These are phyloP conservation scores for Panaeolus papilionaceus DNA, from an alignment of 768 basidiomycete genomes.

Conservation along the genomic window DNA sequence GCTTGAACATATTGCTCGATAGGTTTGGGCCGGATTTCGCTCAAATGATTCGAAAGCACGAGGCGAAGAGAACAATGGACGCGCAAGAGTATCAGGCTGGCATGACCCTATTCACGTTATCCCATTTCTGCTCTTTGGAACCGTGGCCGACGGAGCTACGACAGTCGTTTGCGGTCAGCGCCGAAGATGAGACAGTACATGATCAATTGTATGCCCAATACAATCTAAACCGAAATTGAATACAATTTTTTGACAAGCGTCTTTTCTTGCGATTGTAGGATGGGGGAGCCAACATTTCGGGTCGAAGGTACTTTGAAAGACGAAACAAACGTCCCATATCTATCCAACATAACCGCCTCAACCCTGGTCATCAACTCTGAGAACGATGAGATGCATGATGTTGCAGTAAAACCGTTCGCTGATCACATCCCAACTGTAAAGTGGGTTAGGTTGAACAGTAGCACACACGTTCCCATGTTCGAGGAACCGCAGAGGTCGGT, in stretches of 20 bases:
- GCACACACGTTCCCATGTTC: slow-evolving; percentile 48
- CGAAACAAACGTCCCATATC: slow-evolving; percentile 52
- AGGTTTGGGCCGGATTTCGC: background rate
- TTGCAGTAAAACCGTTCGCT: slow-evolving; percentile 42
- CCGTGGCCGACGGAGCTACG: slow-evolving; percentile 50
- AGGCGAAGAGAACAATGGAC: slow-evolving; percentile 49
- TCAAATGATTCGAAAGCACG: slow-evolving; percentile 36
- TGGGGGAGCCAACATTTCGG: slow-evolving; percentile 46
- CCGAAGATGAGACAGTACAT: slow-evolving; percentile 55
- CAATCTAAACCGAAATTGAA: background rate
- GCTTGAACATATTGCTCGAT: background rate
- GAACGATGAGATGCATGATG: slow-evolving; percentile 49
- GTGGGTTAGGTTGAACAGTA: slow-evolving; percentile 51
- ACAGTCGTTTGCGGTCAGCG: slow-evolving; percentile 37
- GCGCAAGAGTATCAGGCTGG: slow-evolving; percentile 52
- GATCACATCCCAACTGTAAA: slow-evolving; percentile 45
- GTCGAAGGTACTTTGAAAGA: slow-evolving; percentile 46
- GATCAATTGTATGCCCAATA: slow-evolving; percentile 46
- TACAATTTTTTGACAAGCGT: background rate
- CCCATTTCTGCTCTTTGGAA: slow-evolving; percentile 49
- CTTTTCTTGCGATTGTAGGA: slow-evolving; percentile 31
- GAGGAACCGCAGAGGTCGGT: slow-evolving; percentile 45
- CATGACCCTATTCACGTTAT: slow-evolving; percentile 45
- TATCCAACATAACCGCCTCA: slow-evolving; percentile 46
- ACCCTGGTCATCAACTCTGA: slow-evolving; percentile 49